Base-by-base conservation (phyloP, 192 early-diverging fungal species). In the Backusella circina region DNA sequence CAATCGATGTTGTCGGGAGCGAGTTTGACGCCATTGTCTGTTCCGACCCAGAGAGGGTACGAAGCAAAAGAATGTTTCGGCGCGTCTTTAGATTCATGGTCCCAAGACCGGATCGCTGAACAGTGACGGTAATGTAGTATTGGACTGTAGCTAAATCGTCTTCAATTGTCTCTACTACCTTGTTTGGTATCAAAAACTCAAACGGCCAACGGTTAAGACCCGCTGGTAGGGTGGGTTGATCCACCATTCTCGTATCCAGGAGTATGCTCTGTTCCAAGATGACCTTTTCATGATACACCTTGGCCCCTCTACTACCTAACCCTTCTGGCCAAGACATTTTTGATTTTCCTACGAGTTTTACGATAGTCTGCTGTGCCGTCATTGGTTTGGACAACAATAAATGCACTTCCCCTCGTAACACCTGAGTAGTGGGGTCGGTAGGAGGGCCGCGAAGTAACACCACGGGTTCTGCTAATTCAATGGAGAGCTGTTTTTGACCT, bases 311-410 rank as follows among this genome's bases (percentile, higher is more conserved):
- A 2, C 44, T 2, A 8, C 75, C 71, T 23, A 80, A 39, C 41
- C 80, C 77, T 79, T 79, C 81, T 30, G 78, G 77, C 81, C 81
- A 83, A 13, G 79, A 35, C 33, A 74, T 83, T 23, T 37, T 47
- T 7, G 67, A 67, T 66, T 74, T 79, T 35, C 81, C 81, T 1
- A 70, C 18, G 12, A 83, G 54, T 51, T 76, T 75, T 41, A 83
- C 65, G n/a, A 41, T 21, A 37, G 79, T 57, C 9, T 33, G 31
- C 9, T 50, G 36, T 6, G 65, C 67, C 1, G 38, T 31, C 28
- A 72, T 73, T 9, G 81, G 72, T n/a, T 73, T 72, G 10, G 71
- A 64, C 12, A 79, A 15, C 6, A 71, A 36, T 12, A 83, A 65
- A 23, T 73, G 67, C 7, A 83, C 77, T 66, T 79, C 77, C 16